Evolutionary conservation across 306 rosid species (phyloP).

Genomic region (Sicyos baderoa): DNA sequence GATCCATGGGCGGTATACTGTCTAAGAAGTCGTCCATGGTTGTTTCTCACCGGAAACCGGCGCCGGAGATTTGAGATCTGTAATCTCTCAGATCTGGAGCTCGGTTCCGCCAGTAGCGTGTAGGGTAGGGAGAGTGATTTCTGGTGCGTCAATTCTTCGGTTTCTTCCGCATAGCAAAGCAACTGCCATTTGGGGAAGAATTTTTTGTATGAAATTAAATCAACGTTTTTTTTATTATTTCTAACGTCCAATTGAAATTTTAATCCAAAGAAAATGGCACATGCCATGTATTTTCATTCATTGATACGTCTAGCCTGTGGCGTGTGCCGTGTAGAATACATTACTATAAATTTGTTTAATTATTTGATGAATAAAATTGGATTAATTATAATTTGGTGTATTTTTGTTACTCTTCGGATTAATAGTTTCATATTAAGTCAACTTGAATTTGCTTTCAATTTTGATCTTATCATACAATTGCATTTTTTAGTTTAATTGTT

Average conservation of each 20-base stretch:
- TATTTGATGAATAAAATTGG: neutral
- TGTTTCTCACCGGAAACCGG: constrained; percentile 25
- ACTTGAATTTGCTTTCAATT: too few species aligned
- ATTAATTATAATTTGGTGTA: too few species aligned
- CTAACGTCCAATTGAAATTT: neutral
- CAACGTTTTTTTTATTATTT: neutral
- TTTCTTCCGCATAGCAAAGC: constrained; percentile 20
- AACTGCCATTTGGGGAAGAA: constrained; percentile 28
- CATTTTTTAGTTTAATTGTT: too few species aligned
- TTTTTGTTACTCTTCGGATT: too few species aligned
- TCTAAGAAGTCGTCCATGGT: constrained; percentile 64
- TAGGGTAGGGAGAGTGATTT: constrained; percentile 22
- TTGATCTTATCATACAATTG: too few species aligned
- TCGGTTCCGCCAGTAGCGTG: neutral
- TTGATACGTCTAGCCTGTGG: neutral
- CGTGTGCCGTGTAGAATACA: neutral
- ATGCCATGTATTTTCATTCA: neutral
- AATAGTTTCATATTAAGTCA: too few species aligned
- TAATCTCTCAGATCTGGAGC: constrained; percentile 42
- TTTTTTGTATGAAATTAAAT: neutral
- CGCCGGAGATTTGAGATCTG: constrained; percentile 20
- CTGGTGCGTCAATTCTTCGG: constrained; percentile 34
- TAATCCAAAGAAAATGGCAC: neutral
- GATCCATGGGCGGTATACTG: constrained; percentile 82
- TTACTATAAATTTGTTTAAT: neutral